A percentile compares a stretch with the other conserved stretches of the same genome.
Evolutionary conservation across 1,284 basidiomycete species (phyloP).

Genomic region (Apiotrichum mycotoxinovorans): DNA sequence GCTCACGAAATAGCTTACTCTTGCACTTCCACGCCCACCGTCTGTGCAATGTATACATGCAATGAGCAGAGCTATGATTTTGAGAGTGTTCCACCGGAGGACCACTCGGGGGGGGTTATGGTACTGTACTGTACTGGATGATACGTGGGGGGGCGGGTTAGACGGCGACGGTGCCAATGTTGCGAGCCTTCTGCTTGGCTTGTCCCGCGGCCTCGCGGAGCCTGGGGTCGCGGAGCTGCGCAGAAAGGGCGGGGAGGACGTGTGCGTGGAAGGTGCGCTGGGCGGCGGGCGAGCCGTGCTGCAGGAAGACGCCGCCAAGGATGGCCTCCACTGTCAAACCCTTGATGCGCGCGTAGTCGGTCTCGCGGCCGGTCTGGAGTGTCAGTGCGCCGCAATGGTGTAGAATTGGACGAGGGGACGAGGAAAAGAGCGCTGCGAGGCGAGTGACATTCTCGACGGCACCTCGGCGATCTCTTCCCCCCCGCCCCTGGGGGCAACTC

Average conservation of each 20-base stretch:
- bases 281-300: constrained; percentile 46
- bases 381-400: too few relatives aligned
- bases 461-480: too few relatives aligned
- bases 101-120: neutral
- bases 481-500: constrained; percentile 22
- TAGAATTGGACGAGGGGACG: neutral
- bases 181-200: constrained; percentile 14
- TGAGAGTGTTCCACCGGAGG: neutral
- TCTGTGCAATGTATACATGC: constrained; percentile 5
- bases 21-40: neutral
- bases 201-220: constrained; percentile 33
- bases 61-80: constrained; percentile 2
- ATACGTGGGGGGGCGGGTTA: too few relatives aligned
- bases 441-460: neutral
- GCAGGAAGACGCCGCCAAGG: constrained; percentile 43
- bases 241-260: constrained; percentile 36
- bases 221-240: constrained; percentile 39
- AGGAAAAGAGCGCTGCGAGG: too few relatives aligned
- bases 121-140: too few relatives aligned
- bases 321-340: constrained; percentile 45
- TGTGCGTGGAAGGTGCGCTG: constrained; percentile 47
- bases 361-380: constrained; percentile 25
- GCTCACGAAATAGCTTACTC: neutral
- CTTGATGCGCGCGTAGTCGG: constrained; percentile 29
- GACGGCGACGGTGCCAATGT: constrained; percentile 13